Conservation (phyloP, 2,329 filamentous ascomycete genomes). For the Xylaria multiplex region DNA sequence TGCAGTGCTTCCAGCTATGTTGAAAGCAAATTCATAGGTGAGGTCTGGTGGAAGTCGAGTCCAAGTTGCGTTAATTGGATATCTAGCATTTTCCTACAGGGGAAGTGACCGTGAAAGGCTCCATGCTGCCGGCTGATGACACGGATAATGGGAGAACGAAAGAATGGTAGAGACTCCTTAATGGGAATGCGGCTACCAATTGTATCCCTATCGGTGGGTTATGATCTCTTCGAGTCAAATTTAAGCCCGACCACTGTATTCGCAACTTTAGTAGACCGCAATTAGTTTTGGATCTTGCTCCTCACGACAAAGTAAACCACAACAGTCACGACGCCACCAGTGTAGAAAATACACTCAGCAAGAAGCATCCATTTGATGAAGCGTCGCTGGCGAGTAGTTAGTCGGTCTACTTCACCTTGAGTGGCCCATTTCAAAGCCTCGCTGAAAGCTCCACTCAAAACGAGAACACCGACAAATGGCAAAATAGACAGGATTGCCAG, state of each 20-base stretch:
- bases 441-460: constrained; percentile 58
- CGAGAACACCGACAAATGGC: constrained; percentile 60
- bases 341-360: constrained; percentile 33
- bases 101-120: not conserved
- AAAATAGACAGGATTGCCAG: constrained; percentile 56
- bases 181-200: not conserved
- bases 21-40: not conserved
- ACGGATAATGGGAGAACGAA: not conserved
- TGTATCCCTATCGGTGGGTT: not conserved
- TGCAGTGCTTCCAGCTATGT: not conserved
- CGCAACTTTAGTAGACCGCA: not conserved
- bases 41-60: not conserved
- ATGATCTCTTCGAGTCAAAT: not conserved
- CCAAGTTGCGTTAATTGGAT: no score
- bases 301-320: constrained; percentile 40
- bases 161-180: not conserved
- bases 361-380: constrained; percentile 45
- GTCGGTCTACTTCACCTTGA: constrained; percentile 54
- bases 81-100: no score
- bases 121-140: not conserved
- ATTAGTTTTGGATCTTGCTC: constrained; percentile 13
- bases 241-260: not conserved
- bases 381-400: constrained; percentile 53
- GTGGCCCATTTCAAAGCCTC: constrained; percentile 61
- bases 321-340: constrained; percentile 33